A percentile compares a stretch with the other conserved stretches of the same genome.
Evolutionary conservation across 768 basidiomycete genomes (phyloP).

Genomic region (Lyophyllum atratum): DNA sequence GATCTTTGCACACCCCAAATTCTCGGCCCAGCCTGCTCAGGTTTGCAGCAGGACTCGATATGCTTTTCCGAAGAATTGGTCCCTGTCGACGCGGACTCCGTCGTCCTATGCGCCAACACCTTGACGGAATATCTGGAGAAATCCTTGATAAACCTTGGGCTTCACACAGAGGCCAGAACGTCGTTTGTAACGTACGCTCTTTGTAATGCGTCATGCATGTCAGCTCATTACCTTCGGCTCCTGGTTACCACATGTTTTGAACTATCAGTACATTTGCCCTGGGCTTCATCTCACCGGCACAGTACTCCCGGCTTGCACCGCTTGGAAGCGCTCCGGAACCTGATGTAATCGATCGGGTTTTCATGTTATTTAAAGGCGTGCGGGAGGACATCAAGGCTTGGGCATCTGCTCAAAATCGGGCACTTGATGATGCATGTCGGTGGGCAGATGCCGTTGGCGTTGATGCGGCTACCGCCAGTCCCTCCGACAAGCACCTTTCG

Average conservation of each 20-base stretch:
- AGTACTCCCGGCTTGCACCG: constrained; percentile 41
- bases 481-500: constrained; percentile 30
- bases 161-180: constrained; percentile 44
- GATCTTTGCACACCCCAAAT: no score
- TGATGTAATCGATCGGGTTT: constrained; percentile 44
- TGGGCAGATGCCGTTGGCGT: constrained; percentile 40
- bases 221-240: constrained; percentile 26
- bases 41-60: no score
- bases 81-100: constrained; percentile 26
- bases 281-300: constrained; percentile 44
- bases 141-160: constrained; percentile 29
- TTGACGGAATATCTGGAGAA: constrained; percentile 39
- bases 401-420: constrained; percentile 22
- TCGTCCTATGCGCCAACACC: constrained; percentile 27
- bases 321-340: constrained; percentile 40
- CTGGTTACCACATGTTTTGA: constrained; percentile 45
- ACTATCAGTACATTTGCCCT: constrained; percentile 42
- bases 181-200: constrained; percentile 47
- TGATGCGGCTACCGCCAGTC: constrained; percentile 23
- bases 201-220: neutral
- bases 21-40: no score
- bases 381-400: constrained; percentile 26
- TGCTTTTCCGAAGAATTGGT: constrained; percentile 13
- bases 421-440: constrained; percentile 19
- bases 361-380: constrained; percentile 49